Base-by-base conservation (phyloP, 164 flowering plant genomes). In the Stephania cephalantha region DNA sequence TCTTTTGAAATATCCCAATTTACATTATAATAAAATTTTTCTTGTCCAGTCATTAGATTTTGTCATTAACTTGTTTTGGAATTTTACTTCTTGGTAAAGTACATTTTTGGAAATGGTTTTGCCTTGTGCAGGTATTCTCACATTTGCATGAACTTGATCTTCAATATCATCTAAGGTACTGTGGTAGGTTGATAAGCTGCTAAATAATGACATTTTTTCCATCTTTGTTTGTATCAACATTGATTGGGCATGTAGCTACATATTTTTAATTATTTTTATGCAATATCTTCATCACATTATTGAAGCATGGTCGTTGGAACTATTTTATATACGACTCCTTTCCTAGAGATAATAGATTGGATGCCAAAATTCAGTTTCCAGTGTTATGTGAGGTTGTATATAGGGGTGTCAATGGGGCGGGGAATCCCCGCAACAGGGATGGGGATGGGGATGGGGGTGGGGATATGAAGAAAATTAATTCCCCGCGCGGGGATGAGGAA, bases 81-180 rank as follows among this genome's bases (percentile, higher is more conserved):
- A 72, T 13, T 42, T 11, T n/a, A 1, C 67, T 71, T 50, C n/a
- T 72, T 46, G 18, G 7, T 58, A 58, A 13, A 48, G 73, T 6
- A 17, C 5, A 45, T n/a, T 30, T 74, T 2, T 74, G 31, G 29
- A 22, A 30, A 7, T 13, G 20, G 17, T 48, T 20, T 67, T 73
- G 46, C 46, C 48, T 73, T 73, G 48, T 88, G 88, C 90, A 95
- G 99, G 99, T 95, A 42, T 95, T 95, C 80, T 83, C 95, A 18
- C 99, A 95, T 88, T 83, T 95, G 83, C 98, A 87, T 83, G 90
- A 88, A 10, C 97, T 95, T 71, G 99, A 94, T 80, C 95, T 95
- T 69, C 90, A 80, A n/a, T 95, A 85, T 83, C 99, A 95, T 82
- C 90, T 95, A 31, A 95, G 99, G 99, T 95, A 88, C 20, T 78